phyloP scores from a whole-genome alignment of 208 protist species.

The Trypanosomatidae sp. region DNA sequence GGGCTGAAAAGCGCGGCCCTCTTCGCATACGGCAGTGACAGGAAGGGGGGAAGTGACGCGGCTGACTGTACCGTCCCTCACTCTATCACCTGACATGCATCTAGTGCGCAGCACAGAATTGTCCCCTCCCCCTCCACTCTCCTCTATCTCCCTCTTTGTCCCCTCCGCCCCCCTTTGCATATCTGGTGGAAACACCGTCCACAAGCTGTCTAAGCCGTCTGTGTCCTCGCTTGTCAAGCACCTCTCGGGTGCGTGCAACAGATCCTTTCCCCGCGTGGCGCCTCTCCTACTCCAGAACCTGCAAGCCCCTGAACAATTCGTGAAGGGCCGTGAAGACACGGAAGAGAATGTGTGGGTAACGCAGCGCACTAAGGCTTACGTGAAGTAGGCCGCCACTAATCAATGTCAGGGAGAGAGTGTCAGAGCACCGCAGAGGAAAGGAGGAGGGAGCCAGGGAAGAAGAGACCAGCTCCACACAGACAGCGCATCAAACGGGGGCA shows the following conservation, averaged over 20 bases:
- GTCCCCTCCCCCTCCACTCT: not conserved
- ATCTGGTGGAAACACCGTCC: not conserved
- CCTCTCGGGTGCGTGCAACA: not conserved
- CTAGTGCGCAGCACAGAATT: not conserved
- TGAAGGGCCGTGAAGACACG: not conserved
- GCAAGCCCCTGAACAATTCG: not conserved
- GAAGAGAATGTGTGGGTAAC: not conserved
- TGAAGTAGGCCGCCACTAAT: not conserved
- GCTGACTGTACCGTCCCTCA: not conserved
- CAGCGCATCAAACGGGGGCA: not conserved
- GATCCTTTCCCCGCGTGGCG: not conserved
- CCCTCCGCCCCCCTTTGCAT: not conserved
- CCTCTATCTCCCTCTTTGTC: slow-evolving; percentile 6
- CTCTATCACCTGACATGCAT: not conserved
- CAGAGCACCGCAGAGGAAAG: not conserved
- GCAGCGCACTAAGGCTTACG: not conserved
- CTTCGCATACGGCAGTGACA: not conserved
- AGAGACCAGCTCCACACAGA: not conserved
- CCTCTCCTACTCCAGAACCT: not conserved
- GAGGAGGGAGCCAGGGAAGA: not conserved
- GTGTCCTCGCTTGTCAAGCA: not conserved
- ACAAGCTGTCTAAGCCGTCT: not conserved
- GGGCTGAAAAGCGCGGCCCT: slow-evolving; percentile 1
- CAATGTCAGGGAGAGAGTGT: not conserved
- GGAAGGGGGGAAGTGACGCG: not conserved